phyloP scores from a whole-genome alignment of 2,329 filamentous ascomycete species.

The Apiospora saccharicola region DNA sequence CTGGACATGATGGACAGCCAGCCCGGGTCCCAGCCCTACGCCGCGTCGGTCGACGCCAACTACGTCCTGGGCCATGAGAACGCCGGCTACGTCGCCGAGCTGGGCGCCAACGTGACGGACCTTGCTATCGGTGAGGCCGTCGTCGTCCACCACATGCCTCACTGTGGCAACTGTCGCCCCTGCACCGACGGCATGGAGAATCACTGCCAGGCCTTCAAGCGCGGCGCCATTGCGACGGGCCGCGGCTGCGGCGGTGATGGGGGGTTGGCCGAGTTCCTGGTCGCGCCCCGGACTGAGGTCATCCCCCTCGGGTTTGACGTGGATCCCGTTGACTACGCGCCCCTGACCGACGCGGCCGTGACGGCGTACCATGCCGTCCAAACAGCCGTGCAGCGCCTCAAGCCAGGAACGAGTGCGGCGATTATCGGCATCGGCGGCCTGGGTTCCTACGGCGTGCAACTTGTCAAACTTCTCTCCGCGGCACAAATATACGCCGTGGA shows the following conservation, averaged over 20 bases:
- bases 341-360: slow-evolving; percentile 32
- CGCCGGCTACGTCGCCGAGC: slow-evolving; percentile 30
- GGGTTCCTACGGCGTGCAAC: slow-evolving; percentile 33
- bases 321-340: slow-evolving; percentile 31
- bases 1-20: slow-evolving; percentile 34
- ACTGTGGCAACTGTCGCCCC: slow-evolving; percentile 33
- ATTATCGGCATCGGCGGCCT: slow-evolving; percentile 32
- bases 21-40: slow-evolving; percentile 33
- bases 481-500: slow-evolving; percentile 31
- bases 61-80: slow-evolving; percentile 35
- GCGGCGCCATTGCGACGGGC: slow-evolving; percentile 31
- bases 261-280: slow-evolving; percentile 31
- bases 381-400: slow-evolving; percentile 29
- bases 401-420: slow-evolving; percentile 32
- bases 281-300: slow-evolving; percentile 31
- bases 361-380: slow-evolving; percentile 33
- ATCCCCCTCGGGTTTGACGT: slow-evolving; percentile 30
- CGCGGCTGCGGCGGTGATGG: slow-evolving; percentile 33
- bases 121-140: slow-evolving; percentile 31
- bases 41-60: slow-evolving; percentile 30
- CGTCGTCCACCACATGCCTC: slow-evolving; percentile 34
- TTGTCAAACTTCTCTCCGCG: slow-evolving; percentile 31
- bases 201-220: slow-evolving; percentile 27
- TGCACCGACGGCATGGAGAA: slow-evolving; percentile 33
- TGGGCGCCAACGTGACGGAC: slow-evolving; percentile 30